Percentiles rank a stretch among this genome's conserved stretches.
These are phyloP conservation scores for Bryoglossum gracile DNA, from an alignment of 495 filamentous ascomycete species.

Conservation along the genomic window DNA sequence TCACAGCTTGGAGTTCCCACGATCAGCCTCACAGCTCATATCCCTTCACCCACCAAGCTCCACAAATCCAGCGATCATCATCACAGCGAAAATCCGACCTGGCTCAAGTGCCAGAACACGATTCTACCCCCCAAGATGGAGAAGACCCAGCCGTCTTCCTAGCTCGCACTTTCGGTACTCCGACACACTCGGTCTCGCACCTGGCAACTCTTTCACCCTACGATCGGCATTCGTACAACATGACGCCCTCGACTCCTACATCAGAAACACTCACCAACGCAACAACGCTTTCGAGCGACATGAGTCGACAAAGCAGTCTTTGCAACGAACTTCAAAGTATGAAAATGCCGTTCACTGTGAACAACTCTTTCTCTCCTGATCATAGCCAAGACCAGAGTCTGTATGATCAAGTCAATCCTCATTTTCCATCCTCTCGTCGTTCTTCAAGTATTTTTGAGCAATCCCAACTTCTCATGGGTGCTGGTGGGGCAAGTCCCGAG, in stretches of 20 bases:
- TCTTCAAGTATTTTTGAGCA: slow-evolving; percentile 26
- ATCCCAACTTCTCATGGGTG: slow-evolving; percentile 22
- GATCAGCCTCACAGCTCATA: slow-evolving; percentile 21
- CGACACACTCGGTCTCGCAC: slow-evolving; percentile 10
- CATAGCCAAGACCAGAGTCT: slow-evolving; percentile 18
- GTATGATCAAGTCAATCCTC: slow-evolving; percentile 22
- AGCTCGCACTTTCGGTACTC: slow-evolving; percentile 8
- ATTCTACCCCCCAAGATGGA: neutral
- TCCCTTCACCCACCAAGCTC: slow-evolving; percentile 24
- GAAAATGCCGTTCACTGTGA: slow-evolving; percentile 24
- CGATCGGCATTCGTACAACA: too few relatives aligned
- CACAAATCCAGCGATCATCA: slow-evolving; percentile 27
- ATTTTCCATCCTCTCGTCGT: slow-evolving; percentile 17
- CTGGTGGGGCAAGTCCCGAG: slow-evolving; percentile 31
- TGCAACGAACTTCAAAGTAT: slow-evolving; percentile 22
- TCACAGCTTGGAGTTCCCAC: slow-evolving; percentile 14
- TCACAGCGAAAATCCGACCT: slow-evolving; percentile 30
- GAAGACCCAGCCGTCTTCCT: slow-evolving; percentile 18
- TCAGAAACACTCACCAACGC: slow-evolving; percentile 20
- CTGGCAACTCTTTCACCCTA: slow-evolving; percentile 2
- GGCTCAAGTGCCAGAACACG: slow-evolving; percentile 21
- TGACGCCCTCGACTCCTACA: slow-evolving; percentile 20
- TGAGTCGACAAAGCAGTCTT: slow-evolving; percentile 26
- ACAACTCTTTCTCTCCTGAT: slow-evolving; percentile 21
- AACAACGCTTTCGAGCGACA: slow-evolving; percentile 19